Evolutionary conservation across 805 yeast species (phyloP).

Genomic region (Wickerhamiella galacta): DNA sequence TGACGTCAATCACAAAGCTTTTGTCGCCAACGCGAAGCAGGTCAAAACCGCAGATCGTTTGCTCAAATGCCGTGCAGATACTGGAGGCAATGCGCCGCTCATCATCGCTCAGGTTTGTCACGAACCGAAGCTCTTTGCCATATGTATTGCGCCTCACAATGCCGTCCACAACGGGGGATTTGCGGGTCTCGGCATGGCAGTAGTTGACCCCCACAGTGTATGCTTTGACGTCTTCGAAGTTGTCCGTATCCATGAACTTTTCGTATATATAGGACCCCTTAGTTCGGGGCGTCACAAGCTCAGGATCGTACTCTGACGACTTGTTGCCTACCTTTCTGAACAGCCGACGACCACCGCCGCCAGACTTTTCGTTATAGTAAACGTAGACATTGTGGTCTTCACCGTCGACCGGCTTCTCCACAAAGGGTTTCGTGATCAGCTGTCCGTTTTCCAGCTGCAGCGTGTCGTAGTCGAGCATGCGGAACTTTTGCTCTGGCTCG

Average conservation of each 20-base stretch:
- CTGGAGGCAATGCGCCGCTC: slow-evolving; percentile 70
- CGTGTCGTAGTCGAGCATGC: slow-evolving; percentile 72
- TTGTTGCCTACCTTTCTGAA: slow-evolving; percentile 95
- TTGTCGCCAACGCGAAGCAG: slow-evolving; percentile 73
- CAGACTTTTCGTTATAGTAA: slow-evolving; percentile 71
- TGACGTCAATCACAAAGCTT: slow-evolving; percentile 90
- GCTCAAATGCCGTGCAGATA: slow-evolving; percentile 64
- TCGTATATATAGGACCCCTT: slow-evolving; percentile 88
- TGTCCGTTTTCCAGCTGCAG: slow-evolving; percentile 62
- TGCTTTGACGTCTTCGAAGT: slow-evolving; percentile 96
- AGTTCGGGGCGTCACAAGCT: slow-evolving; percentile 55
- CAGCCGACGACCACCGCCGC: slow-evolving; percentile 93
- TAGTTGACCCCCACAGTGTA: slow-evolving; percentile 83
- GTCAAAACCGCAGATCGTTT: slow-evolving; percentile 95
- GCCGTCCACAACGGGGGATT: slow-evolving; percentile 99
- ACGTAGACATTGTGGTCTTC: slow-evolving; percentile 95
- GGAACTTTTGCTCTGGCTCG: slow-evolving; percentile 56
- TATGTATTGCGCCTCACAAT: slow-evolving; percentile 92
- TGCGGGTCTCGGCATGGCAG: slow-evolving; percentile 97
- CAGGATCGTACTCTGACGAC: slow-evolving; percentile 88
- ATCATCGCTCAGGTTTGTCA: slow-evolving; percentile 58
- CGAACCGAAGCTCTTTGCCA: slow-evolving; percentile 87
- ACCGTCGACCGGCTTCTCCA: slow-evolving; percentile 97
- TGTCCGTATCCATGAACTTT: slow-evolving; percentile 92
- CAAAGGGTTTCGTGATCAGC: slow-evolving; percentile 72